Conservation (phyloP, 192 early-diverging fungal genomes). For the Coemansia sp. region DNA sequence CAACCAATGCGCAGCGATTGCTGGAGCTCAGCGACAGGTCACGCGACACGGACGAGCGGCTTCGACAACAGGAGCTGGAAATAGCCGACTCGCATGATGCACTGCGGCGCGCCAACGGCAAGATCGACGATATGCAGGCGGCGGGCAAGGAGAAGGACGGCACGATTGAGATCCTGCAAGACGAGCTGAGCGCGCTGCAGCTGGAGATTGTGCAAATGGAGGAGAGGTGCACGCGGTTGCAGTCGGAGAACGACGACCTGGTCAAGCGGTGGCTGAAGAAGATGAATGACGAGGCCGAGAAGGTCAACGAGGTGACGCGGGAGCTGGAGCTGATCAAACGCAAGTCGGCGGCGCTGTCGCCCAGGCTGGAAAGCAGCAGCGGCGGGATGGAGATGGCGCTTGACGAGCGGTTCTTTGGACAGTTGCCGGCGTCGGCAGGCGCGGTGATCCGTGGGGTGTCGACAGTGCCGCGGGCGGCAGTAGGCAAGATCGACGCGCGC, state of each 20-base stretch:
- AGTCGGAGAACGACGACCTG: conserved; percentile 81
- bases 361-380: conserved; percentile 15
- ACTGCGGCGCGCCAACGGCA: conserved; percentile 30
- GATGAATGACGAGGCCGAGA: conserved; percentile 84
- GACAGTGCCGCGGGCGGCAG: conserved; percentile 34
- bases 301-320: conserved; percentile 90
- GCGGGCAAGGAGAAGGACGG: conserved; percentile 83
- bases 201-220: conserved; percentile 83
- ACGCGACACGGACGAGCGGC: conserved; percentile 58
- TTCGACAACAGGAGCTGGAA: conserved; percentile 62
- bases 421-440: conserved; percentile 13
- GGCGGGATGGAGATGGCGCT: conserved; percentile 7
- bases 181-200: conserved; percentile 87
- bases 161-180: conserved; percentile 91
- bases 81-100: conserved; percentile 41
- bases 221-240: conserved; percentile 64
- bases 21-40: conserved; percentile 80
- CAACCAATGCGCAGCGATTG: conserved; percentile 87
- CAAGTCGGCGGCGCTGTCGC: conserved; percentile 42
- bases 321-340: conserved; percentile 76
- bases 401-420: conserved; percentile 40
- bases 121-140: conserved; percentile 35
- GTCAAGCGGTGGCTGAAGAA: conserved; percentile 90
- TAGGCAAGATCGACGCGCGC: conserved; percentile 46
- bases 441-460: conserved; percentile 30